Evolutionary conservation across 441 rosid genomes (phyloP), one percentile per base, ranked within the genome.

Genomic region (Adansonia rubrostipa): DNA sequence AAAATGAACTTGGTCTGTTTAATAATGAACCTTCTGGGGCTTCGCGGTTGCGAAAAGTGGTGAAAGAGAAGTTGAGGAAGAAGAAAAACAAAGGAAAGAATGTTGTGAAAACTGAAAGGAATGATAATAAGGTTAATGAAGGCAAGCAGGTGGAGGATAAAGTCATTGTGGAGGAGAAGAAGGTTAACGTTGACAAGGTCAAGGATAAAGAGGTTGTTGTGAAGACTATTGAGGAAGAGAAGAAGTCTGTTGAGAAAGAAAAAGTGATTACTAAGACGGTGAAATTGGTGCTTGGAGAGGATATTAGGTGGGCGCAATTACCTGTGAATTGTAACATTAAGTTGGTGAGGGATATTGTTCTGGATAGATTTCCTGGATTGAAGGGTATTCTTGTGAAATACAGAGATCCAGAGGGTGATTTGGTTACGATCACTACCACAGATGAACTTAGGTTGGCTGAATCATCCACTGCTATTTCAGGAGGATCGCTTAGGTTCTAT

Each of bases 231-330:
- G 79, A 83, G 73, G 88, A 85, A 65, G 91, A 68, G 83, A 87
- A 85, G 76, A 83, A 76, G 83, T 87, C 82, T 71, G 87, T 83
- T 73, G 81, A 88, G 81, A 88, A 83, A 77, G 91, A 84, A 17
- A 85, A 82, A 54, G 84, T 72, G 5, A 80, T 89, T 64, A 81
- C 92, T 13, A 90, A 88, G 89, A 91, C 91, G 10, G 92, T 91
- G 78, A 97, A 97, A 84, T 82, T 97, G 81, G 97, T 97, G 48
- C 85, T 89, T 56, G 98, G 96, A 76, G 98, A 96, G 78, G 99
- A 96, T 78, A 96, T 94, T 74, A 90, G 99, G 80, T 87, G 90
- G 90, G 98, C 98, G 1, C 97, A 90, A 28, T 70, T 97, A 71
- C 99, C 99, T 0, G 13, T 81, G 67, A 89, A 88, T 79, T 97